Conservation (phyloP, 345 rosid genomes). For the Pistacia atlantica region DNA sequence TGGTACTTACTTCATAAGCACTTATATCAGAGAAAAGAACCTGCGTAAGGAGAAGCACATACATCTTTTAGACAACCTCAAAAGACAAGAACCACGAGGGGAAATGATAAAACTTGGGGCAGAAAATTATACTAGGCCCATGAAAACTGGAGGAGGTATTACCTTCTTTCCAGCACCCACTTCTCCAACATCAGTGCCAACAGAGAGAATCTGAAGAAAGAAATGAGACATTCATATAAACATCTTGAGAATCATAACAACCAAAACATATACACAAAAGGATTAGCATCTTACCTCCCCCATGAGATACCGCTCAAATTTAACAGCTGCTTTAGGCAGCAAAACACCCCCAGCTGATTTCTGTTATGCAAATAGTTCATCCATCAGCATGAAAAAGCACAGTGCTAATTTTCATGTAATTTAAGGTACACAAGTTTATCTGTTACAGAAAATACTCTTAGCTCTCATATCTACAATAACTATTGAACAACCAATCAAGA, state of each 20-base stretch:
- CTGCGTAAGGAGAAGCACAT: conserved; percentile 40
- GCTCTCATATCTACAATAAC: background rate
- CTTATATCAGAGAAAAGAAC: conserved; percentile 88
- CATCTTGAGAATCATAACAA: background rate
- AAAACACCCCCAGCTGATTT: conserved; percentile 88
- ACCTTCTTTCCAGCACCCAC: conserved; percentile 87
- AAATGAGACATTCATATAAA: background rate
- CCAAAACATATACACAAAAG: background rate
- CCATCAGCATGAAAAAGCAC: conserved; percentile 12
- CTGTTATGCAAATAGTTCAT: conserved; percentile 35
- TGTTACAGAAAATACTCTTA: background rate
- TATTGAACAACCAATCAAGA: background rate
- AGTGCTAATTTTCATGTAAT: background rate
- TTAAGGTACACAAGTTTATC: background rate
- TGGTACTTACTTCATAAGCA: conserved; percentile 71
- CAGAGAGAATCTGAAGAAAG: conserved; percentile 57
- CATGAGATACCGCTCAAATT: conserved; percentile 78
- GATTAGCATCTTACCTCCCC: conserved; percentile 64
- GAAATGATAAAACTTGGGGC: background rate
- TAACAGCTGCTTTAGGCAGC: conserved; percentile 91
- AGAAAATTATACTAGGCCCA: background rate
- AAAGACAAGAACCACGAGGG: background rate
- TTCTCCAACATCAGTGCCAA: conserved; percentile 67
- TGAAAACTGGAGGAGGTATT: background rate
- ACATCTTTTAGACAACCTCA: background rate